Evolutionary conservation across 192 early-diverging fungal species (phyloP).

Genomic region (Backusella mclennaniae): DNA sequence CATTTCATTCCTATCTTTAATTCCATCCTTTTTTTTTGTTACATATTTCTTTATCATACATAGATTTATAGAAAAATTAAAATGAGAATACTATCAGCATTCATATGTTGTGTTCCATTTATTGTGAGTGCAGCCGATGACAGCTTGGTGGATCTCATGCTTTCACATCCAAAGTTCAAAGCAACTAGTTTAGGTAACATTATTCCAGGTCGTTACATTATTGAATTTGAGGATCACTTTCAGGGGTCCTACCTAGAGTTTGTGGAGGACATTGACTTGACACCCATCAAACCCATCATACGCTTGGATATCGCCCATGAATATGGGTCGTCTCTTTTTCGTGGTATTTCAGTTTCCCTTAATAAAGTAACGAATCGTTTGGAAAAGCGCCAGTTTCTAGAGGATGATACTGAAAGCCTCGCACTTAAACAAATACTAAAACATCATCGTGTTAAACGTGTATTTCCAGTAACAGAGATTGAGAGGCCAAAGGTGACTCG

Average conservation of each 20-base stretch:
- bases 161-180: conserved; percentile 10
- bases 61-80: too few relatives aligned
- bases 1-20: background rate
- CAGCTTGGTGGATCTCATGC: background rate
- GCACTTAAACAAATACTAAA: conserved; percentile 2
- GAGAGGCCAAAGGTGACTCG: background rate
- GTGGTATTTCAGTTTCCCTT: conserved; percentile 14
- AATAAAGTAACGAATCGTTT: background rate
- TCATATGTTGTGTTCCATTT: background rate
- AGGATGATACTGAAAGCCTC: background rate
- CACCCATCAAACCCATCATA: background rate
- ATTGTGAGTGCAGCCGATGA: background rate
- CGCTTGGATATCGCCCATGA: conserved; percentile 13
- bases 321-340: conserved; percentile 15
- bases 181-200: background rate
- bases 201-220: conserved; percentile 22
- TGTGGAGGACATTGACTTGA: background rate
- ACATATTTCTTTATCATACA: background rate
- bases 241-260: conserved; percentile 8
- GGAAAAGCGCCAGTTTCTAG: background rate
- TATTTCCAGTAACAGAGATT: conserved; percentile 13
- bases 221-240: conserved; percentile 20
- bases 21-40: background rate
- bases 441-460: conserved; percentile 1
- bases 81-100: background rate